Evolutionary conservation across 1,284 basidiomycete species (phyloP), one percentile per base, ranked within the genome.

Genomic region (Cutaneotrichosporon sp.): DNA sequence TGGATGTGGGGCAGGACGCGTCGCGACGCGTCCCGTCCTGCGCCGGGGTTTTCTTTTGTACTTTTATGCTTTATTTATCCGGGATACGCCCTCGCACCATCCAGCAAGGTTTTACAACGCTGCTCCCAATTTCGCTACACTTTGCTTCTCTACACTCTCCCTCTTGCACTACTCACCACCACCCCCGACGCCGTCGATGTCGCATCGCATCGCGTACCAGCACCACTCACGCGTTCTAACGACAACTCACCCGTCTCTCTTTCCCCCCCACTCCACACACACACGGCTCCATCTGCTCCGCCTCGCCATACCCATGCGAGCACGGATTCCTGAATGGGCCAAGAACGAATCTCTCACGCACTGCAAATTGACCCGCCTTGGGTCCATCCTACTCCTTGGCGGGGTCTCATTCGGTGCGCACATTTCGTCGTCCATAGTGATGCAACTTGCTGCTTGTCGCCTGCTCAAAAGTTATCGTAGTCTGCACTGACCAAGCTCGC

Each of bases 271-370:
- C 36, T 18, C 38, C 20, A 10, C 35, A 5, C 34, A 36, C 14
- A 8, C 14, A 62, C 55, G 69, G 65, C 69, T 62, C 64, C 65
- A 68, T 71, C 66, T 71, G 69, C 69, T 63, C 67, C 56, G 55
- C 51, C 57, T 65, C 59, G 66, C 63, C 46, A 53, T 59, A 46
- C 54, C 33, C 42, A 48, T 63, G 66, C 62, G 63, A 60, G 60
- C 37, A 34, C 49, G 45, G 69, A 62, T 72, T 70, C 69, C 69
- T 70, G 69, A 72, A 70, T 64, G 66, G 67, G 69, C 68, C 69
- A 37, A 72, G 53, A 72, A 21, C 51, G 57, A 67, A n/a, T 33
- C 26, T 30, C 26, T 30, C 26, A 30, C 26, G 55, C 49, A 38
- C 52, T 46, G 46, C 41, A 57, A 60, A 57, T 60, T 53, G 59